Percentiles rank a stretch among this genome's conserved stretches.
Conservation (phyloP, 2,329 filamentous ascomycete species). For the Nemania diffusa region DNA sequence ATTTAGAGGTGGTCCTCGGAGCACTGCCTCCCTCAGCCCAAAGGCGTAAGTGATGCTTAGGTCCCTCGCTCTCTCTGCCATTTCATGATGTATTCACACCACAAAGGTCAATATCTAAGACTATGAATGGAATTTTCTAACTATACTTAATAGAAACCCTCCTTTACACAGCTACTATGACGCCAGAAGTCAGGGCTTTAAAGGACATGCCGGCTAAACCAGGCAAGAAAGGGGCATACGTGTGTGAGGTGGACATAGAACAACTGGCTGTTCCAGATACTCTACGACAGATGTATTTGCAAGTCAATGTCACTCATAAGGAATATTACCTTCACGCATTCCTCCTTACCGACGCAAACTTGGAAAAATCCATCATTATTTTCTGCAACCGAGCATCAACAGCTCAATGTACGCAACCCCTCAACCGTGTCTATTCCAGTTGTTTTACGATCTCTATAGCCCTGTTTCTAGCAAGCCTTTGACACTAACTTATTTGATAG, state of each 20-base stretch:
- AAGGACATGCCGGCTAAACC: conserved; percentile 78
- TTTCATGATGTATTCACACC: background rate
- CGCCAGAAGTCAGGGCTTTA: conserved; percentile 87
- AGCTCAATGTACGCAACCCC: conserved; percentile 66
- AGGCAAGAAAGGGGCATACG: conserved; percentile 80
- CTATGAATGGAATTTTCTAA: conserved; percentile 9
- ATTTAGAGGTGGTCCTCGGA: conserved; percentile 87
- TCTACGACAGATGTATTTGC: conserved; percentile 84
- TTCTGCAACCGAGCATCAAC: conserved; percentile 95
- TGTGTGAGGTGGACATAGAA: conserved; percentile 86
- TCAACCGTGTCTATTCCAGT: background rate
- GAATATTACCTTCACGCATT: conserved; percentile 95
- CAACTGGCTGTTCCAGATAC: conserved; percentile 81
- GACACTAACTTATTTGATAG: conserved; percentile 24
- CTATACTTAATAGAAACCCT: conserved; percentile 69
- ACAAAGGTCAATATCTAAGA: background rate
- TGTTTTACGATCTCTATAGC: background rate
- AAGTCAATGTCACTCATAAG: conserved; percentile 84
- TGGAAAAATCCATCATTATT: conserved; percentile 82
- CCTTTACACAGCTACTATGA: conserved; percentile 95
- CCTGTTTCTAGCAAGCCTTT: background rate
- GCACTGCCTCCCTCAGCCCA: conserved; percentile 79
- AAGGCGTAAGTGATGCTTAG: conserved; percentile 59
- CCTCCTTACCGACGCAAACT: conserved; percentile 80
- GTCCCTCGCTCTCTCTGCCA: background rate